Conservation (phyloP, 495 filamentous ascomycete genomes). For the Durotheca rogersii region DNA sequence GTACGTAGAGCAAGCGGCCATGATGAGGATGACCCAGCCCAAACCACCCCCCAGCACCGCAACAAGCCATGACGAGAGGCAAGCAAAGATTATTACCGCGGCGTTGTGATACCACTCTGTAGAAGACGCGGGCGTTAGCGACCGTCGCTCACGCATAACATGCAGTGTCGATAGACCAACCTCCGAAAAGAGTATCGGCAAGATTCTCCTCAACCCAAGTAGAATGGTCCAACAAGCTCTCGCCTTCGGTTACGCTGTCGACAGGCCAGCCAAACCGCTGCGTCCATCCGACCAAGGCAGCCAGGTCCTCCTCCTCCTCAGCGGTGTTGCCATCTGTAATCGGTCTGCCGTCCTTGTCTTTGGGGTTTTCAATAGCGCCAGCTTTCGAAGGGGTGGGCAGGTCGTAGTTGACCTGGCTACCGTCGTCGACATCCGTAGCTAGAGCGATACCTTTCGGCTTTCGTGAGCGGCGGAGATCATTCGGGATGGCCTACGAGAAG, state of each 20-base stretch:
- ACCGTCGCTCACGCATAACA: constrained; percentile 1
- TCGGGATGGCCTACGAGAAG: constrained; percentile 45
- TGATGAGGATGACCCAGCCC: constrained; percentile 88
- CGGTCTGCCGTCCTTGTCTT: constrained; percentile 47
- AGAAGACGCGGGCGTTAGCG: constrained; percentile 18
- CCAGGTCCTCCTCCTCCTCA: constrained; percentile 62
- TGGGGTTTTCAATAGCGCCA: constrained; percentile 53
- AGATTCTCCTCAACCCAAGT: constrained; percentile 83
- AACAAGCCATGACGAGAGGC: constrained; percentile 84
- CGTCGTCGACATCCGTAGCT: constrained; percentile 73
- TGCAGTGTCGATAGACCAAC: constrained; percentile 46
- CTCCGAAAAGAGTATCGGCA: constrained; percentile 89
- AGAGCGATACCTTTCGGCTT: constrained; percentile 69
- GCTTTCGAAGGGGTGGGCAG: constrained; percentile 73
- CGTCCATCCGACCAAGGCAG: constrained; percentile 79
- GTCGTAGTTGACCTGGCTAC: constrained; percentile 68
- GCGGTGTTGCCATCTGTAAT: constrained; percentile 46
- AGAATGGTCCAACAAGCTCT: constrained; percentile 79
- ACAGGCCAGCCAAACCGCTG: constrained; percentile 71
- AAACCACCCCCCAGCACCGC: constrained; percentile 88
- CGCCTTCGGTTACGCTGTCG: constrained; percentile 53
- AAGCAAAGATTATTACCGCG: constrained; percentile 87
- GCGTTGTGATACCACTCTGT: constrained; percentile 99
- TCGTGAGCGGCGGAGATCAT: constrained; percentile 62
- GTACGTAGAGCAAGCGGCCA: constrained; percentile 90